Evolutionary conservation across 768 basidiomycete species (phyloP), one percentile per base, ranked within the genome.

Genomic region (Chalciporus pseudorubinellus): DNA sequence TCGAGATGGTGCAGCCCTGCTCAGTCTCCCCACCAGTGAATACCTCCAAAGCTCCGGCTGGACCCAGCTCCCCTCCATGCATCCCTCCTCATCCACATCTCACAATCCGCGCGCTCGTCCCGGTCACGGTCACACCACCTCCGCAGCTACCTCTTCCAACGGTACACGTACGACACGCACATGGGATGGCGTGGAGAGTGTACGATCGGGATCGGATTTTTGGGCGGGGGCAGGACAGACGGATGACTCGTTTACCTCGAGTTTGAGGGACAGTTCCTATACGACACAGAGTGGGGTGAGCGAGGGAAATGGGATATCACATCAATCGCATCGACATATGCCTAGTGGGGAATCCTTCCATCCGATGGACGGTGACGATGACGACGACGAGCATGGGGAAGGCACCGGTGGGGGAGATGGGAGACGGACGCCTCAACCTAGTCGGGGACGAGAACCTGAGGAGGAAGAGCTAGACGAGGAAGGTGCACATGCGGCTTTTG

Each of bases 11-110:
- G 87, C 86, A 1, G 91, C 90, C 0, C 83, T 89, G 4, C 77
- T 92, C 48, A 89, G 87, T 14, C 68, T 92, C 7, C 91, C 90
- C 0, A 92, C 90, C 0, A 79, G 80, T 57, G 91, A 93, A 59
- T 93, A 92, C 67, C 89, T 91, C 64, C 91, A 93, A 57, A 84
- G 84, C 57, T 89, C 88, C 0, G 84, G 85, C 2, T 92, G 90
- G 89, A 80, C 70, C 1, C 60, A 67, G 29, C 46, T 66, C 51
- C 62, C 43, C 29, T 33, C 18, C 46, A 13, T 10, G 6, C 28
- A 11, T 11, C 39, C 29, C 21, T n/a, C 33, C 33, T 18, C 13
- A 1, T 28, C 18, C 47, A 43, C 51, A 48, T 26, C 31, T 44
- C 48, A 8, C n/a, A 3, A 16, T 6, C 39, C 59, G 14, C 47